A percentile compares a stretch with the other conserved stretches of the same genome.
Conservation (phyloP, 441 rosid species). For the Manihot esculenta region DNA sequence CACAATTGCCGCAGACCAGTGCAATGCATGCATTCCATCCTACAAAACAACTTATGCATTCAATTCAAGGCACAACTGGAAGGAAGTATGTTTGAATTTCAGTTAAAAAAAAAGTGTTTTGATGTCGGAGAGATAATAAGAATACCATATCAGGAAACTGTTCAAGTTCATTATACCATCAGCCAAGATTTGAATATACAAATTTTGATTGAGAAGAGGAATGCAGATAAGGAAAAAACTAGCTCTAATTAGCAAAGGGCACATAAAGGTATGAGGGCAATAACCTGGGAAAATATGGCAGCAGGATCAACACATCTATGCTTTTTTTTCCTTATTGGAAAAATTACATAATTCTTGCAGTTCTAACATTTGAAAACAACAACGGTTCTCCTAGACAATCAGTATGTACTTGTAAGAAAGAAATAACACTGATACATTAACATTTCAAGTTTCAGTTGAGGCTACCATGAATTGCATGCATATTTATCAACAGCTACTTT, state of each 20-base stretch:
- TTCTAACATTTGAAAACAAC: not conserved
- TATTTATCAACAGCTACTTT: not conserved
- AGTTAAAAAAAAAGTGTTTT: not conserved
- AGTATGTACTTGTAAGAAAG: not conserved
- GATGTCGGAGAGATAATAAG: not conserved
- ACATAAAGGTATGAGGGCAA: not conserved
- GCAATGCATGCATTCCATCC: conserved; percentile 99
- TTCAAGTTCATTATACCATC: too few species aligned
- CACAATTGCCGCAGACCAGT: conserved; percentile 93
- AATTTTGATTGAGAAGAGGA: not conserved
- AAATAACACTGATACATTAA: not conserved
- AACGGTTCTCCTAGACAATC: not conserved
- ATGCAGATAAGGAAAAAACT: too few species aligned
- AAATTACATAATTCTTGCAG: not conserved
- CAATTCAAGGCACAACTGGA: not conserved
- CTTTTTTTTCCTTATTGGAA: not conserved
- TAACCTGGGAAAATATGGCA: not conserved
- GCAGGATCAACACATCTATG: not conserved
- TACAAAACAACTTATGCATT: conserved; percentile 31
- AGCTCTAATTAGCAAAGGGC: not conserved
- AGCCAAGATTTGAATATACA: too few species aligned
- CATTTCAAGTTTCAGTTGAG: not conserved
- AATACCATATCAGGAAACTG: too few species aligned
- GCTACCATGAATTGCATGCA: not conserved
- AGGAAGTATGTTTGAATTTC: not conserved